These are phyloP conservation scores for Orbilia javanica DNA, from an alignment of 2,329 filamentous ascomycete species.

Conservation along the genomic window DNA sequence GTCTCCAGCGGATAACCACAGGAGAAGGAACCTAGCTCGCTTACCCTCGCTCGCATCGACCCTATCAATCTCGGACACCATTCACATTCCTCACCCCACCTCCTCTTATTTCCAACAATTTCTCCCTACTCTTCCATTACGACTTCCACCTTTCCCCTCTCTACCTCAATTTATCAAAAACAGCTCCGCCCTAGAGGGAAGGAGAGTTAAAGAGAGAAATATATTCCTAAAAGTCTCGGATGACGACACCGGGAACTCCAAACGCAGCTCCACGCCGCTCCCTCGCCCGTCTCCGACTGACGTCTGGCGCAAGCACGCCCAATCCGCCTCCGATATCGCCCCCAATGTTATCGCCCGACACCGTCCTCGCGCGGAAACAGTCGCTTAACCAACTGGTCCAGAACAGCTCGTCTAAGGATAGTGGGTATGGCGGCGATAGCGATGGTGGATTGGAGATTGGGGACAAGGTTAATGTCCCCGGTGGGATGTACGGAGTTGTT, in stretches of 20 bases:
- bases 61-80: slow-evolving; percentile 20
- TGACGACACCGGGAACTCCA: slow-evolving; percentile 54
- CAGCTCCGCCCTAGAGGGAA: not conserved
- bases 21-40: not conserved
- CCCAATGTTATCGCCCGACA: slow-evolving; percentile 66
- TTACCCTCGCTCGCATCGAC: slow-evolving; percentile 14
- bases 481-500: slow-evolving; percentile 89
- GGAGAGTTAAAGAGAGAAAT: not conserved
- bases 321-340: slow-evolving; percentile 70
- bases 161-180: not conserved
- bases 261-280: slow-evolving; percentile 62
- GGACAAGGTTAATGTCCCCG: slow-evolving; percentile 89
- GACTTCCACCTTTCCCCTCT: not conserved
- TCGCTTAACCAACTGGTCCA: slow-evolving; percentile 78
- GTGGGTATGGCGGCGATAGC: slow-evolving; percentile 66
- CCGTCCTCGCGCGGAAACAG: slow-evolving; percentile 74
- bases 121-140: not conserved
- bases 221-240: slow-evolving; percentile 15
- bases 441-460: slow-evolving; percentile 76
- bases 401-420: slow-evolving; percentile 68
- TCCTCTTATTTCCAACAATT: not conserved
- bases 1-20: slow-evolving; percentile 12
- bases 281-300: slow-evolving; percentile 63
- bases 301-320: slow-evolving; percentile 62
- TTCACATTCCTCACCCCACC: slow-evolving; percentile 17